phyloP scores from a whole-genome alignment of 2,329 filamentous ascomycete species.

The Elsinoe ampelina region DNA sequence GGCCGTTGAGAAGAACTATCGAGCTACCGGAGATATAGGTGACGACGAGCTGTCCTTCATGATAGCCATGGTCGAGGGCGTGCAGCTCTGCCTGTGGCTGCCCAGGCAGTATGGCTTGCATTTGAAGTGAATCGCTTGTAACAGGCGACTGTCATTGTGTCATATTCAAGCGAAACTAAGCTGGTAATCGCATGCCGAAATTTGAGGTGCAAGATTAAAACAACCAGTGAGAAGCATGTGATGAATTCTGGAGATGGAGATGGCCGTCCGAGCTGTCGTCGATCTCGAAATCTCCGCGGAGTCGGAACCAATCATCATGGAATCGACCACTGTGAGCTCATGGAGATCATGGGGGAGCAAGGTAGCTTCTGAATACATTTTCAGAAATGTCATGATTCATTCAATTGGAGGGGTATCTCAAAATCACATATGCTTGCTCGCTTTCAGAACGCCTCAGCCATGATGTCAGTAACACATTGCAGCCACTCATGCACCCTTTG shows the following conservation, averaged over 20 bases:
- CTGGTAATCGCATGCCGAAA: neutral
- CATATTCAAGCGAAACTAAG: neutral
- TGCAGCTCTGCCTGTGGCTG: conserved; percentile 69
- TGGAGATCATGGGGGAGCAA: neutral
- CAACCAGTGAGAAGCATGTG: neutral
- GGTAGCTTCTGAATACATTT: neutral
- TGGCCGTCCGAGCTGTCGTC: neutral
- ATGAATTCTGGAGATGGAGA: conserved; percentile 11
- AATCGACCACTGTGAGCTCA: neutral
- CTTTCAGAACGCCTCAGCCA: neutral
- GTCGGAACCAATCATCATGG: neutral
- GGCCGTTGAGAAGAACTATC: conserved; percentile 69
- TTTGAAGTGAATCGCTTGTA: conserved; percentile 26
- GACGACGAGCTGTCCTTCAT: conserved; percentile 63
- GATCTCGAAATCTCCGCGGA: conserved; percentile 1
- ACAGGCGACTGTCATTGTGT: neutral
- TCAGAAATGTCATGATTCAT: neutral
- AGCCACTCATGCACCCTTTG: neutral
- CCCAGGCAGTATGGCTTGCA: conserved; percentile 72
- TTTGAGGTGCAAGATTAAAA: neutral
- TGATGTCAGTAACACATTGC: neutral
- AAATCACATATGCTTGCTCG: neutral
- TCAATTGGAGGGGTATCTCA: conserved; percentile 3
- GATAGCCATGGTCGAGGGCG: conserved; percentile 63
- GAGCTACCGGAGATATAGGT: conserved; percentile 86